phyloP scores from a whole-genome alignment of 164 flowering plant genomes.

The Sedum album region DNA sequence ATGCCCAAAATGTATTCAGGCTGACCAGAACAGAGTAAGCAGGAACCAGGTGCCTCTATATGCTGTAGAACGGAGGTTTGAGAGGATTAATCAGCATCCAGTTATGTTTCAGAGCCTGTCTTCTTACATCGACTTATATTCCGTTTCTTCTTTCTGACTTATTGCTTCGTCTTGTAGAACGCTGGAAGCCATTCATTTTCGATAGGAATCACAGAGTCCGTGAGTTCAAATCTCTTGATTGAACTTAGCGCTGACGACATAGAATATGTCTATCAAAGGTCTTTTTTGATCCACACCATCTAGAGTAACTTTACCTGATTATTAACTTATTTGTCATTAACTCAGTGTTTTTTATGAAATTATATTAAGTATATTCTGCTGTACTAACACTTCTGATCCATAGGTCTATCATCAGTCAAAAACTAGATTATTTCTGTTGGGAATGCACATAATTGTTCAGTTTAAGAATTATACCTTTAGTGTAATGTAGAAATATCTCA shows the following conservation, averaged over 20 bases:
- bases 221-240: slow-evolving; percentile 69
- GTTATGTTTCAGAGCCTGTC: slow-evolving; percentile 35
- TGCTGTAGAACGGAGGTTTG: slow-evolving; percentile 79
- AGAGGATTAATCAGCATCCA: slow-evolving; percentile 90
- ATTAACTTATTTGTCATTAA: too few relatives aligned
- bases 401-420: too few relatives aligned
- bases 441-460: too few relatives aligned
- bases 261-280: slow-evolving; percentile 92
- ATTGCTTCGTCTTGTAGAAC: slow-evolving; percentile 37
- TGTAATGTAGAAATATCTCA: neutral
- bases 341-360: too few relatives aligned
- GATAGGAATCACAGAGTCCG: slow-evolving; percentile 79
- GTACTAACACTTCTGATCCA: too few relatives aligned
- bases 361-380: too few relatives aligned
- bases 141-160: neutral
- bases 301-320: too few relatives aligned
- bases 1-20: slow-evolving; percentile 27
- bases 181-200: slow-evolving; percentile 89
- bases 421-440: too few relatives aligned
- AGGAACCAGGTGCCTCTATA: slow-evolving; percentile 66
- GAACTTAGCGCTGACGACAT: slow-evolving; percentile 92
- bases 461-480: neutral
- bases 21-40: slow-evolving; percentile 65
- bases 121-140: neutral
- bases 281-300: neutral